Evolutionary conservation across 164 flowering plant species (phyloP), one percentile per base, ranked within the genome.

Genomic region (Liriodendron chinense): DNA sequence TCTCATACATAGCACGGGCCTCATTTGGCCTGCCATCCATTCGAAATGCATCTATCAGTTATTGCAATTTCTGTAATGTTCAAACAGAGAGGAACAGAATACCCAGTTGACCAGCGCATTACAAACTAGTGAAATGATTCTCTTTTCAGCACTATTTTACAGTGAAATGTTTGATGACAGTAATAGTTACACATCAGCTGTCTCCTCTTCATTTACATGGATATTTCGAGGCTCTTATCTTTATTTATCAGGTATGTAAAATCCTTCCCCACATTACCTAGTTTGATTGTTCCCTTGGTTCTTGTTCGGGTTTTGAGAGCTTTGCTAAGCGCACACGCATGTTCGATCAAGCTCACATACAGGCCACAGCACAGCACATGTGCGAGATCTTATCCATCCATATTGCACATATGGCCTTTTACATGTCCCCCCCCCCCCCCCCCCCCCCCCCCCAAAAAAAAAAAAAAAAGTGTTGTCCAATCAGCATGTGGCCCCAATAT

Each of bases 1-100:
- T 94, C 86, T 94, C 95, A 76, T 94, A 94, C 93, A 94, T 92
- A 2, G 34, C 71, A 73, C 85, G 83, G 69, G 98, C 98, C 76
- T 87, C 89, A 59, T 86, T 81, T 71, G 85, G 25, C 86, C 97
- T 94, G 88, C 72, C 74, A 78, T 63, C 7, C 53, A 71, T 53
- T 57, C 12, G 67, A 74, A 73, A 24, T 62, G 24, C 25, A 70
- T 18, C 28, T 2, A 59, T 47, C 20, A 23, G 22, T 18, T 16
- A 12, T 6, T 13, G 20, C 18, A 62, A 26, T 67, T 26, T 67
- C n/a, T 26, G 69, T 18, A 28, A 67, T 28, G 26, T 10, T 65
- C 68, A 23, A 65, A 10, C 28, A 65, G 68, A 9, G 9, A 24
- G 26, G 8, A 21, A 64, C 24, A 23, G 67, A 65, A 23, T 24